phyloP scores from a whole-genome alignment of 352 stramenopile genomes.

The Phytophthora multivora region DNA sequence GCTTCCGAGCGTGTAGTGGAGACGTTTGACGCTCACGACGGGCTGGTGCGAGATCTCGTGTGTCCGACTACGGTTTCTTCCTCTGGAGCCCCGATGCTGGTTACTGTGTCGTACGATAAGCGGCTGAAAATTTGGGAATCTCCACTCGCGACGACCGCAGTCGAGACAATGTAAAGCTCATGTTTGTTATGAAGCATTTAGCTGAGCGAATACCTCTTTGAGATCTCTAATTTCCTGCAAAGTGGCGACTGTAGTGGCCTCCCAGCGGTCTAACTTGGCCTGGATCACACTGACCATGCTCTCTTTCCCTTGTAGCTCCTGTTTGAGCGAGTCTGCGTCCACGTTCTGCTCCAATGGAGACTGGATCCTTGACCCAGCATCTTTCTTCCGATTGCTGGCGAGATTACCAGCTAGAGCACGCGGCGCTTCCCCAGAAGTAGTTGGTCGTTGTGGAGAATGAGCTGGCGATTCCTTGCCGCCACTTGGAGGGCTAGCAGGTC shows the following conservation, averaged over 20 bases:
- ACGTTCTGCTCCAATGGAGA: conserved; percentile 47
- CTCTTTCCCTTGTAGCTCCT: conserved; percentile 45
- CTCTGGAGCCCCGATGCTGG: conserved; percentile 33
- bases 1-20: conserved; percentile 80
- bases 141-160: conserved; percentile 14
- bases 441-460: conserved; percentile 19
- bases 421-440: conserved; percentile 14
- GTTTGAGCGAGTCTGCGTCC: conserved; percentile 23
- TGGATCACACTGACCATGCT: conserved; percentile 55
- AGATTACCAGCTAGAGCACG: conserved; percentile 54
- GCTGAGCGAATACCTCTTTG: conserved; percentile 62
- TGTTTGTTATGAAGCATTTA: conserved; percentile 36
- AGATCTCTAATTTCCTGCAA: conserved; percentile 78
- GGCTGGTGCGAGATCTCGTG: conserved; percentile 62
- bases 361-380: conserved; percentile 35
- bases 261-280: conserved; percentile 64
- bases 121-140: conserved; percentile 68
- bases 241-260: conserved; percentile 63
- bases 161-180: conserved; percentile 21
- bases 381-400: conserved; percentile 68
- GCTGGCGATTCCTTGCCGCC: conserved; percentile 1
- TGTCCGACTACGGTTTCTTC: conserved; percentile 18
- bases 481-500: conserved; percentile 13
- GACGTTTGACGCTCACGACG: conserved; percentile 69
- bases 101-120: conserved; percentile 87